A percentile compares a stretch with the other conserved stretches of the same genome.
Conservation (phyloP, 2,329 filamentous ascomycete genomes). For the Hypoxylon sp. region DNA sequence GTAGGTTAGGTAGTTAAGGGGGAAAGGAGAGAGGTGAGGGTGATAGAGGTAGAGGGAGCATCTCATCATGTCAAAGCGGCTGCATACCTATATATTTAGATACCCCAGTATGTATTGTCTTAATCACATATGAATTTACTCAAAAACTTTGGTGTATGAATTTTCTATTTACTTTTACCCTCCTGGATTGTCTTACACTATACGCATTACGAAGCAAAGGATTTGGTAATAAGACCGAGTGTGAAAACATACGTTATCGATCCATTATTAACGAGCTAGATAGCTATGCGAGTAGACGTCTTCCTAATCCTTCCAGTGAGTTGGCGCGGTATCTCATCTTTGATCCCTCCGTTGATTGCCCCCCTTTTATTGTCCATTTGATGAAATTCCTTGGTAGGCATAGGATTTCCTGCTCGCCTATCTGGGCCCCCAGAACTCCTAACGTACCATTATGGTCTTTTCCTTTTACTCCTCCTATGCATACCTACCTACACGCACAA, state of each 20-base stretch:
- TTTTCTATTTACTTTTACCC: background rate
- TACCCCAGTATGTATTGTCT: slow-evolving; percentile 30
- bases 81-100: slow-evolving; percentile 24
- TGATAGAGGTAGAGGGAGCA: background rate
- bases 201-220: background rate
- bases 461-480: background rate
- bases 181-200: background rate
- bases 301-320: background rate
- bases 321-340: background rate
- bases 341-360: background rate
- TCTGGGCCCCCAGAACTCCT: slow-evolving; percentile 16
- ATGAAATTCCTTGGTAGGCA: slow-evolving; percentile 6
- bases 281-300: background rate
- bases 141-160: background rate
- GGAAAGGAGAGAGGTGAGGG: background rate
- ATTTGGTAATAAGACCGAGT: background rate
- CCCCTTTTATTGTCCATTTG: slow-evolving; percentile 5
- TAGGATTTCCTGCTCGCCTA: background rate
- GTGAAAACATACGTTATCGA: slow-evolving; percentile 5
- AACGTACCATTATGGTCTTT: background rate
- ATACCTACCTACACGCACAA: background rate
- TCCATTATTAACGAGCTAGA: background rate
- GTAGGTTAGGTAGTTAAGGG: background rate
- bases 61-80: slow-evolving; percentile 3
- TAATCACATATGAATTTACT: slow-evolving; percentile 24